Conservation (phyloP, 495 filamentous ascomycete genomes). For the Penicillium cinerascens region DNA sequence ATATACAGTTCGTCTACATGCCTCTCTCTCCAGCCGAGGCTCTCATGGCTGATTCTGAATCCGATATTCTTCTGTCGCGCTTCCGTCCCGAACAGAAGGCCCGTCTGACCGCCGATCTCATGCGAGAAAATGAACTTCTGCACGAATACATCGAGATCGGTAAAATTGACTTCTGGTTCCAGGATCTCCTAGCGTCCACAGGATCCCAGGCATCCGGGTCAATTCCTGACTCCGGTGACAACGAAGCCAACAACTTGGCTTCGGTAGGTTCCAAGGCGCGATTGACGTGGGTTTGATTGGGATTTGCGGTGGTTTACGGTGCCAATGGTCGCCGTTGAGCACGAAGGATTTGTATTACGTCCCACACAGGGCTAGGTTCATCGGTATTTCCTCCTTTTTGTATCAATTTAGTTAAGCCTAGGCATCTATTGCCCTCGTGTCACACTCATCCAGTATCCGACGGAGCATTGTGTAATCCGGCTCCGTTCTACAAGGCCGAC, state of each 20-base stretch:
- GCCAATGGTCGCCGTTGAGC: not conserved
- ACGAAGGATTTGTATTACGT: conserved; percentile 3
- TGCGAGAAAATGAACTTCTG: conserved; percentile 52
- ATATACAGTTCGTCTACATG: conserved; percentile 29
- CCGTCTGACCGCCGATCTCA: conserved; percentile 49
- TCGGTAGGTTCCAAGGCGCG: conserved; percentile 3
- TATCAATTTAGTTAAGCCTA: no score
- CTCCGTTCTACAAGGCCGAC: not conserved
- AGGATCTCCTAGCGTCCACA: conserved; percentile 39
- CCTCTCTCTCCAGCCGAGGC: conserved; percentile 48
- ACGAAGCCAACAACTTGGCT: not conserved
- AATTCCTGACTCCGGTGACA: not conserved
- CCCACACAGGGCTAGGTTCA: not conserved
- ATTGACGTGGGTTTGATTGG: conserved; percentile 7
- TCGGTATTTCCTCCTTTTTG: not conserved
- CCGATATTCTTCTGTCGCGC: conserved; percentile 49
- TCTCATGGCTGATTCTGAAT: conserved; percentile 47
- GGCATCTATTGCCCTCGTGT: not conserved
- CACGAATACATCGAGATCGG: conserved; percentile 52
- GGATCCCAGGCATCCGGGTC: conserved; percentile 1
- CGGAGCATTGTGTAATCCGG: not conserved
- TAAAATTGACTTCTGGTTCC: conserved; percentile 59
- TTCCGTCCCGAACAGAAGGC: conserved; percentile 50
- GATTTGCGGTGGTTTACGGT: not conserved
- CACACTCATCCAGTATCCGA: not conserved